These are phyloP conservation scores for Yamadazyma diospyri DNA, from an alignment of 1,139 yeast species.

Conservation along the genomic window DNA sequence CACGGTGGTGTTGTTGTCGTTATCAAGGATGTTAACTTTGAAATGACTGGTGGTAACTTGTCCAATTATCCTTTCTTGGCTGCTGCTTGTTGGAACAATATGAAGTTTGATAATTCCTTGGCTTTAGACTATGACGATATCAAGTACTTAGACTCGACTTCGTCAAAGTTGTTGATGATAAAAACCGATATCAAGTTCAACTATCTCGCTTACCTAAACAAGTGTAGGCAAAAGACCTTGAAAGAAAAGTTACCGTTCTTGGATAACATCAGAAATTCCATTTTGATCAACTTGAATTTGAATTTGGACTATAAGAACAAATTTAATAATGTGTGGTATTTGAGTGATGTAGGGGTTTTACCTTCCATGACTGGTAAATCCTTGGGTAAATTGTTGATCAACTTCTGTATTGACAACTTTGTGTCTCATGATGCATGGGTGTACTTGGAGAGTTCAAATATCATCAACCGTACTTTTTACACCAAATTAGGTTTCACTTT, in stretches of 20 bases:
- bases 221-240: constrained; percentile 33
- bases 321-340: constrained; percentile 32
- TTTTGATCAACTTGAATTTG: constrained; percentile 16
- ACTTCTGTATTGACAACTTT: constrained; percentile 25
- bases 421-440: constrained; percentile 20
- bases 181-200: constrained; percentile 23
- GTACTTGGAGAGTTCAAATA: constrained; percentile 51
- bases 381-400: constrained; percentile 32
- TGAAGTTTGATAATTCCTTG: constrained; percentile 25
- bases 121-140: constrained; percentile 20
- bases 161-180: constrained; percentile 5
- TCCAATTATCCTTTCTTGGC: constrained; percentile 27
- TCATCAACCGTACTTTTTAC: constrained; percentile 47
- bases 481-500: constrained; percentile 46
- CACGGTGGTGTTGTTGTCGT: constrained; percentile 32
- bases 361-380: constrained; percentile 42
- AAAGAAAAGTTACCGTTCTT: constrained; percentile 35
- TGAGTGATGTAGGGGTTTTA: constrained; percentile 37
- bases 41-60: constrained; percentile 9
- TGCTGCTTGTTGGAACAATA: constrained; percentile 37
- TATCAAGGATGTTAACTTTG: constrained; percentile 33
- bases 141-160: constrained; percentile 20
- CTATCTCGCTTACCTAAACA: constrained; percentile 30
- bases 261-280: constrained; percentile 27
- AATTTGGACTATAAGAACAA: constrained; percentile 14